phyloP scores from a whole-genome alignment of 805 yeast genomes.

The Saccharomyces eubayanus region DNA sequence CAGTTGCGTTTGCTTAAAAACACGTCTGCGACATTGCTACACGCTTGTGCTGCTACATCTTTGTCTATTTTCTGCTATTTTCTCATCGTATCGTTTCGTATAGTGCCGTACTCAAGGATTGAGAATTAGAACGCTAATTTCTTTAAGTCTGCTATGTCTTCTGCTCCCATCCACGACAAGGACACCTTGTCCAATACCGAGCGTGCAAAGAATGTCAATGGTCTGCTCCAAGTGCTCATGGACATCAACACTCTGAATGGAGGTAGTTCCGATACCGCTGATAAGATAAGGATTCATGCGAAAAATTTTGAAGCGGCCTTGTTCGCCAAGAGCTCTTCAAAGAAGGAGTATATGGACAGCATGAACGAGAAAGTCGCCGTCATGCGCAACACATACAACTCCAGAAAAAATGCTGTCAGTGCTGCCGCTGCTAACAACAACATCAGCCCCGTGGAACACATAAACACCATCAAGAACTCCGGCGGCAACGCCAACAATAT shows the following conservation, averaged over 20 bases:
- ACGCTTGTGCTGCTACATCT: neutral
- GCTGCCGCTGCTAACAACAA: slow-evolving; percentile 12
- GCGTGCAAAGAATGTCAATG: slow-evolving; percentile 28
- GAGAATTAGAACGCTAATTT: neutral
- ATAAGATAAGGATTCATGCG: slow-evolving; percentile 46
- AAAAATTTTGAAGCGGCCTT: slow-evolving; percentile 65
- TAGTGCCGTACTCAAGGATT: neutral
- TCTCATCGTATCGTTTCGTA: neutral
- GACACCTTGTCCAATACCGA: slow-evolving; percentile 25
- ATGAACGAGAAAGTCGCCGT: slow-evolving; percentile 39
- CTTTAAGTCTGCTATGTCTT: neutral
- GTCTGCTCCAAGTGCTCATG: slow-evolving; percentile 28
- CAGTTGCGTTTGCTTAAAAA: neutral
- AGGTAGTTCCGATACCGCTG: slow-evolving; percentile 30
- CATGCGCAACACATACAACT: slow-evolving; percentile 30
- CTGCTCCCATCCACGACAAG: slow-evolving; percentile 4
- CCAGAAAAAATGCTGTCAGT: slow-evolving; percentile 19
- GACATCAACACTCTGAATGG: slow-evolving; percentile 32
- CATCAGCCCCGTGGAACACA: slow-evolving; percentile 13
- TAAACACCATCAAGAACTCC: neutral
- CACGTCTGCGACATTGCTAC: neutral
- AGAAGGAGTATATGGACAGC: slow-evolving; percentile 43
- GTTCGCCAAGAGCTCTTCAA: slow-evolving; percentile 47
- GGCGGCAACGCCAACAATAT: slow-evolving; percentile 20
- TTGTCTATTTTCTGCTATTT: neutral